A percentile compares a stretch with the other conserved stretches of the same genome.
Conservation (phyloP, 176 grass and related monocot species). For the Lolium multiflorum region DNA sequence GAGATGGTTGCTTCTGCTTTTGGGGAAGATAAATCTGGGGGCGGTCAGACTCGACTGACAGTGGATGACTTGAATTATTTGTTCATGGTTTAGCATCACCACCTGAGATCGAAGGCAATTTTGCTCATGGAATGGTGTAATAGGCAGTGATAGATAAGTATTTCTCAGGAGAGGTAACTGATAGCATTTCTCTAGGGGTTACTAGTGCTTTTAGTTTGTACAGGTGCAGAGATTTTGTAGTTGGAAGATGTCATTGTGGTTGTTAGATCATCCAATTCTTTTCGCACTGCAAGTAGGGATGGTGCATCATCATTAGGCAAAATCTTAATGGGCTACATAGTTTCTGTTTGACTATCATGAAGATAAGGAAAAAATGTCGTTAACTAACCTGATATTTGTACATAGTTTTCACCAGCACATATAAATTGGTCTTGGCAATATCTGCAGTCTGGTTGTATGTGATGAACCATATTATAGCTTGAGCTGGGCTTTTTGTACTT, state of each 20-base stretch:
- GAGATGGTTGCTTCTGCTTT: slow-evolving; percentile 99
- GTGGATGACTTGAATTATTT: slow-evolving; percentile 95
- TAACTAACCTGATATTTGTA: slow-evolving; percentile 56
- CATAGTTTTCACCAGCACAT: slow-evolving; percentile 30
- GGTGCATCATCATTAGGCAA: slow-evolving; percentile 23
- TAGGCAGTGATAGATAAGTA: slow-evolving; percentile 45
- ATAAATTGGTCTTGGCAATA: background rate
- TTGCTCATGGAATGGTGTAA: slow-evolving; percentile 53
- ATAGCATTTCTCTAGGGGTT: slow-evolving; percentile 43
- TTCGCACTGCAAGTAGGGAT: slow-evolving; percentile 25
- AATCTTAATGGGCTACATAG: slow-evolving; percentile 33
- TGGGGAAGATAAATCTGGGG: slow-evolving; percentile 88
- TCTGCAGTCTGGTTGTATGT: slow-evolving; percentile 25
- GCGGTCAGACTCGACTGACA: slow-evolving; percentile 77
- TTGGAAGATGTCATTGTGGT: slow-evolving; percentile 27
- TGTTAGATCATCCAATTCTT: slow-evolving; percentile 49
- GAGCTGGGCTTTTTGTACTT: background rate
- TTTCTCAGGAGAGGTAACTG: slow-evolving; percentile 36
- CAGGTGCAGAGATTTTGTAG: slow-evolving; percentile 55
- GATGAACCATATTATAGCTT: slow-evolving; percentile 32
- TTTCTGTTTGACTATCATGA: slow-evolving; percentile 40
- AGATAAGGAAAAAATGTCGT: slow-evolving; percentile 27
- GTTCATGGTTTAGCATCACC: slow-evolving; percentile 75
- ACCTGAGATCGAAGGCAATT: slow-evolving; percentile 57
- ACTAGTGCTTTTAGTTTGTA: slow-evolving; percentile 52